Conservation (phyloP, 306 rosid species). For the Malus domestica region ASM211411v1 NC_041804.1:15667501-15668000, state of each 20-base stretch:
- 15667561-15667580: not conserved
- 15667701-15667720: not conserved
- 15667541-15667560: not conserved
- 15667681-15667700: not conserved
- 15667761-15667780: not conserved
- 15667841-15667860: not conserved
- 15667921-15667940: not conserved
- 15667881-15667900: not conserved
- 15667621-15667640: not conserved
- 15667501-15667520: not conserved
- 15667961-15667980: not conserved
- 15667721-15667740: not conserved
- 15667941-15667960: not conserved
- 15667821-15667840: not conserved
- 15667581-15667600: not conserved
- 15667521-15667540: not conserved
- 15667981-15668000: not conserved
- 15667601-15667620: not conserved
- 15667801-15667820: not conserved
- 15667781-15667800: constrained; percentile 1
- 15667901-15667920: not conserved
- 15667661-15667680: not conserved
- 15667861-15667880: not conserved
- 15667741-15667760: not conserved
- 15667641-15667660: not conserved